Percentiles rank a stretch among this genome's conserved stretches.
Evolutionary conservation across 2,329 filamentous ascomycete genomes (phyloP).

Genomic region (Xylaria arbuscula): DNA sequence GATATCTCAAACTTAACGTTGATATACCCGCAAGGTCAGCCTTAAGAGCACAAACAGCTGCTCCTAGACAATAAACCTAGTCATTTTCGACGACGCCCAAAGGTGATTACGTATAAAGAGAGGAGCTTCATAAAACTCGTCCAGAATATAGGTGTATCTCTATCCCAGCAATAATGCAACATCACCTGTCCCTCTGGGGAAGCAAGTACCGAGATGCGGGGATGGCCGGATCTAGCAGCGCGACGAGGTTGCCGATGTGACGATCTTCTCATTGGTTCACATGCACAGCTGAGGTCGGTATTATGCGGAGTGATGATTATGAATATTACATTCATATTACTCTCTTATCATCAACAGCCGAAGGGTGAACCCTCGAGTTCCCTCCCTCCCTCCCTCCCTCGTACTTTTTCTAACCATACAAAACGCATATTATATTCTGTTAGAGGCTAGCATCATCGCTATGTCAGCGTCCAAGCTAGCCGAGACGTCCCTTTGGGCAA

Average conservation of each 20-base stretch:
- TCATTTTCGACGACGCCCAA: background rate
- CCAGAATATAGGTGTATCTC: conserved; percentile 1
- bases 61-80: background rate
- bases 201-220: conserved; percentile 48
- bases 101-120: background rate
- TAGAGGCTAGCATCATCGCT: background rate
- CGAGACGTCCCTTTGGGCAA: conserved; percentile 53
- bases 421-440: background rate
- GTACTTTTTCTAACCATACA: background rate
- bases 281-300: background rate
- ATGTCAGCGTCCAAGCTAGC: conserved; percentile 45
- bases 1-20: no score
- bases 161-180: conserved; percentile 16
- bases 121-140: background rate
- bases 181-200: background rate
- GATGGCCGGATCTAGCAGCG: conserved; percentile 21
- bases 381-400: background rate
- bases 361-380: background rate
- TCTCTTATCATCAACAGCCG: background rate
- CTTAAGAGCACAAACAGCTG: background rate
- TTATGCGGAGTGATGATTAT: conserved; percentile 22
- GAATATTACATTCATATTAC: background rate
- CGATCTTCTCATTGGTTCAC: conserved; percentile 32
- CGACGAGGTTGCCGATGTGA: conserved; percentile 24
- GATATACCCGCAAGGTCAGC: no score